A percentile compares a stretch with the other conserved stretches of the same genome.
These are phyloP conservation scores for Candida ficus DNA, from an alignment of 805 yeast genomes.

Conservation along the genomic window DNA sequence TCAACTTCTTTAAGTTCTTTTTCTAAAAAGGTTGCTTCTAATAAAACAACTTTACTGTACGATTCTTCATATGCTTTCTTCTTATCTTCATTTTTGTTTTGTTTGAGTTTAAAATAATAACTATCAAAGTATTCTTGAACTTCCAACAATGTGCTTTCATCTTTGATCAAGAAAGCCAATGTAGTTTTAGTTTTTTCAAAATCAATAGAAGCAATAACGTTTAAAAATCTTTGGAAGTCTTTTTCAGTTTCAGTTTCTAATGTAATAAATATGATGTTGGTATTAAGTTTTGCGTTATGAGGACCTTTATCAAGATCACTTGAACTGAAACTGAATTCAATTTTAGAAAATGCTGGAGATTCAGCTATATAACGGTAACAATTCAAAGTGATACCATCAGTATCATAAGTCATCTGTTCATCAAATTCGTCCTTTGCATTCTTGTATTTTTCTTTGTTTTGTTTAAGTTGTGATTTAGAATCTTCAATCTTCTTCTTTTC, in stretches of 20 bases:
- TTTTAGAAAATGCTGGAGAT: too few species aligned
- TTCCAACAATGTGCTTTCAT: constrained; percentile 1
- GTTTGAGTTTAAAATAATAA: too few species aligned
- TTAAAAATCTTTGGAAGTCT: constrained; percentile 12
- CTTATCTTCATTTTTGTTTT: neutral
- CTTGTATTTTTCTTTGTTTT: constrained; percentile 6
- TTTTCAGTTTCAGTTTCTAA: constrained; percentile 12
- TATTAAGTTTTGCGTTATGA: too few species aligned
- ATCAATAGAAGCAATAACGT: constrained; percentile 6
- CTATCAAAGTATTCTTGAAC: too few species aligned
- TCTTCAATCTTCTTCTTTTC: constrained; percentile 11
- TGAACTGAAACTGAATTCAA: too few species aligned
- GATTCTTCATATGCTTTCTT: constrained; percentile 3
- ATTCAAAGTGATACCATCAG: too few species aligned
- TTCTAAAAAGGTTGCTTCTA: constrained; percentile 19
- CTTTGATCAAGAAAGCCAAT: constrained; percentile 14
- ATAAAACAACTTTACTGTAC: constrained; percentile 19
- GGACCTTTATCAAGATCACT: too few species aligned
- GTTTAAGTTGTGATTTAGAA: constrained; percentile 2
- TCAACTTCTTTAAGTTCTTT: constrained; percentile 1
- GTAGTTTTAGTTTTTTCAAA: constrained; percentile 13
- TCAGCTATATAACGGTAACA: too few species aligned
- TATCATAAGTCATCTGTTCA: too few species aligned
- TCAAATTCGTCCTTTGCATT: too few species aligned
- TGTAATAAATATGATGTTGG: constrained; percentile 12